Evolutionary conservation across 2,329 filamentous ascomycete genomes (phyloP).

Genomic region (Alternaria sp.): DNA sequence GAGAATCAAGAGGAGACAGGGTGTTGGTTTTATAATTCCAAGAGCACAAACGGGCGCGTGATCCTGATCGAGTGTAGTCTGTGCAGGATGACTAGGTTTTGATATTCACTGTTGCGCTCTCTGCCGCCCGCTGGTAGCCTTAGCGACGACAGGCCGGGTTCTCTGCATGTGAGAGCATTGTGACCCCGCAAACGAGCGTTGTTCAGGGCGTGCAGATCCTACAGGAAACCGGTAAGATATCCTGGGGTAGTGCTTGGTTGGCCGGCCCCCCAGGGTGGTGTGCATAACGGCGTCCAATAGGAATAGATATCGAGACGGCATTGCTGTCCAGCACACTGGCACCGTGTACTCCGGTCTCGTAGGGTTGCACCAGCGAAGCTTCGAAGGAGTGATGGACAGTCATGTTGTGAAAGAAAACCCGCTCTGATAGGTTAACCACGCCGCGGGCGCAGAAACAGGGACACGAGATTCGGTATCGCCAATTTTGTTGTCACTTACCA

Average conservation of each 20-base stretch:
- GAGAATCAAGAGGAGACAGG: conserved; percentile 1
- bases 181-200: conserved; percentile 38
- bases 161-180: conserved; percentile 18
- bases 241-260: conserved; percentile 37
- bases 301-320: not conserved
- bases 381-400: conserved; percentile 6
- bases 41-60: conserved; percentile 26
- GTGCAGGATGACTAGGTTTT: conserved; percentile 16
- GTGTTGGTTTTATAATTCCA: conserved; percentile 19
- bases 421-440: conserved; percentile 4
- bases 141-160: conserved; percentile 5
- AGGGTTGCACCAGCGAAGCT: conserved; percentile 9
- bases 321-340: conserved; percentile 16
- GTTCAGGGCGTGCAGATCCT: conserved; percentile 16
- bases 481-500: not conserved
- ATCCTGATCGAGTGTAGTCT: conserved; percentile 20
- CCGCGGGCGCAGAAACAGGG: not conserved
- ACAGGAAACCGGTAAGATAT: conserved; percentile 19
- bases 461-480: not conserved
- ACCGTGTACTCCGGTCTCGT: conserved; percentile 12
- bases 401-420: conserved; percentile 5
- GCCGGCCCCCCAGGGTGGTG: conserved; percentile 19
- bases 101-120: conserved; percentile 20
- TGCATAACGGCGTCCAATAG: conserved; percentile 21
- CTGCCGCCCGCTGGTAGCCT: conserved; percentile 9